Percentiles rank a stretch among this genome's conserved stretches.
phyloP scores from a whole-genome alignment of 2,329 filamentous ascomycete species.

The Westerdykella ornata region DNA sequence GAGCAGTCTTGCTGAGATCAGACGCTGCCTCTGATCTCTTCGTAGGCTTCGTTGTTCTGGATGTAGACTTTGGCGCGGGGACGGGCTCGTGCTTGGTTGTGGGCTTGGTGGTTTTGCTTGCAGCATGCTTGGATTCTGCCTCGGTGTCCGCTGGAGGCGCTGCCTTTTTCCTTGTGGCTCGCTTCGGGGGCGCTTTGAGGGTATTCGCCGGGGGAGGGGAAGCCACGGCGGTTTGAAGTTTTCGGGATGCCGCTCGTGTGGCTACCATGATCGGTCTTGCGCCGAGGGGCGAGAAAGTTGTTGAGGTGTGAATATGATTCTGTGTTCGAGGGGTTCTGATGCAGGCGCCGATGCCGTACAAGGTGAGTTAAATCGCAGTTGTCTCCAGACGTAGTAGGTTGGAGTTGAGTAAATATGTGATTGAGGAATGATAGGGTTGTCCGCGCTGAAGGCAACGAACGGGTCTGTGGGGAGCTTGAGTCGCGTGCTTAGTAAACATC shows the following conservation, averaged over 20 bases:
- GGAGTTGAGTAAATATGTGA: too few species aligned
- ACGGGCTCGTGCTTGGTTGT: neutral
- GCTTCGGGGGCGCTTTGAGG: slow-evolving; percentile 30
- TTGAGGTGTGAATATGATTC: too few species aligned
- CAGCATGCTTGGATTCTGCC: neutral
- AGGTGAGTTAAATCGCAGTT: too few species aligned
- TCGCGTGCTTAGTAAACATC: too few species aligned
- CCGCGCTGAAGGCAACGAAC: too few species aligned
- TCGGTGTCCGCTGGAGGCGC: slow-evolving; percentile 1
- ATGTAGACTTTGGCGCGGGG: neutral
- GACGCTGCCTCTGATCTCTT: neutral
- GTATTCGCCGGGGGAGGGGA: slow-evolving; percentile 15
- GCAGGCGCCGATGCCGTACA: too few species aligned
- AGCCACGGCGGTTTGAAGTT: slow-evolving; percentile 2
- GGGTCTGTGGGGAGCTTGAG: too few species aligned
- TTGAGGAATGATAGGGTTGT: too few species aligned
- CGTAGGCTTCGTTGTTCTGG: neutral
- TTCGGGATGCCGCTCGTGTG: neutral
- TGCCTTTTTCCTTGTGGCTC: slow-evolving; percentile 24
- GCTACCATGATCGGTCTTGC: neutral
- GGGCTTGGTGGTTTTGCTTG: neutral
- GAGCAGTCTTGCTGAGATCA: neutral
- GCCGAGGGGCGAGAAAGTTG: too few species aligned
- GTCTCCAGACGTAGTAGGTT: too few species aligned
- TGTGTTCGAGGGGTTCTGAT: too few species aligned